These are phyloP conservation scores for Picea engelmannii DNA, from an alignment of 83 land plant species.

Conservation along the genomic window DNA sequence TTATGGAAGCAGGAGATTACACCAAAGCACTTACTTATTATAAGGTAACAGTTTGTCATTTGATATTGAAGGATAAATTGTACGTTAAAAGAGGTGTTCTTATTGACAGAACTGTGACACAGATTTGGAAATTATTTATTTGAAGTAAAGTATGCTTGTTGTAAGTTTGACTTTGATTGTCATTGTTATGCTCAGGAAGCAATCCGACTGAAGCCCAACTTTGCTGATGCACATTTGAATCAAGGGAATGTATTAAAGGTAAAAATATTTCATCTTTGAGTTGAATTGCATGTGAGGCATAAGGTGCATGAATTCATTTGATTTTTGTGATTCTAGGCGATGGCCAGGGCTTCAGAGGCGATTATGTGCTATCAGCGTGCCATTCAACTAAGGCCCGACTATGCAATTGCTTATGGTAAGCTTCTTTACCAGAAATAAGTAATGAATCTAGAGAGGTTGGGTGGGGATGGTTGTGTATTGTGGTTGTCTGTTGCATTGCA, in stretches of 20 bases:
- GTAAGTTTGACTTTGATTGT: neutral
- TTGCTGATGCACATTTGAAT: constrained; percentile 90
- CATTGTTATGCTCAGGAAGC: constrained; percentile 73
- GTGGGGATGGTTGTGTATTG: constrained; percentile 9
- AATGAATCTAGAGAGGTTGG: constrained; percentile 3
- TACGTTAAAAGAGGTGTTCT: neutral
- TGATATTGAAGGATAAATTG: neutral
- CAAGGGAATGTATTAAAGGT: constrained; percentile 96
- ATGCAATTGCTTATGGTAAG: constrained; percentile 96
- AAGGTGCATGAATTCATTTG: neutral
- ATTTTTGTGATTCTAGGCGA: constrained; percentile 58
- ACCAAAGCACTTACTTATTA: constrained; percentile 79
- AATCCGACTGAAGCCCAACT: constrained; percentile 75
- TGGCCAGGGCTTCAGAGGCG: constrained; percentile 91
- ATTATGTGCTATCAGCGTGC: constrained; percentile 85
- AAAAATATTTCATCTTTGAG: constrained; percentile 17
- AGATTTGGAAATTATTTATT: neutral
- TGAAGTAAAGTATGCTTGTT: neutral
- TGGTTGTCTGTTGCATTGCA: neutral
- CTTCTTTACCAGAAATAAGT: neutral
- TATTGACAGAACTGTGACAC: neutral
- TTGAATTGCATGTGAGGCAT: no score
- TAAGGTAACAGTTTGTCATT: constrained; percentile 44
- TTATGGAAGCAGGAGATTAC: constrained; percentile 93
- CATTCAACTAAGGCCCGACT: constrained; percentile 79